Percentiles rank a stretch among this genome's conserved stretches.
phyloP scores from a whole-genome alignment of 164 flowering plant species.

The Umbilicus rupestris region DNA sequence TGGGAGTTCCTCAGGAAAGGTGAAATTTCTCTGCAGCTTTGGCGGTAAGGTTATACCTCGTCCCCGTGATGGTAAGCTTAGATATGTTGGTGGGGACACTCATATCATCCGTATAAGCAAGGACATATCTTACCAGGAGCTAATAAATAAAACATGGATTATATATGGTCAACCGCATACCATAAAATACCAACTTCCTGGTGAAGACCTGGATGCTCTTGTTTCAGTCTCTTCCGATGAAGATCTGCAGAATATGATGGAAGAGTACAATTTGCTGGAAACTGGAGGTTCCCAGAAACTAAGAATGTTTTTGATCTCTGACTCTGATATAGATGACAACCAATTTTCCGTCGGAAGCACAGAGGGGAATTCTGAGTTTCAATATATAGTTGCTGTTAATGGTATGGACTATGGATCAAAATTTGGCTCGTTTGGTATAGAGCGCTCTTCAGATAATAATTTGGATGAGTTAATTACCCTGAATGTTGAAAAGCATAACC shows the following conservation, averaged over 20 bases:
- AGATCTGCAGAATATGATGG: conserved; percentile 93
- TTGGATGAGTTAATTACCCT: conserved; percentile 50
- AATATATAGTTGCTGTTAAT: conserved; percentile 84
- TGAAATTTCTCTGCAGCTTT: conserved; percentile 85
- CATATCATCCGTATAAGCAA: conserved; percentile 56
- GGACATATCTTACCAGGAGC: conserved; percentile 62
- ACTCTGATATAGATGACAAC: conserved; percentile 52
- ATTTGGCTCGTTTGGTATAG: conserved; percentile 33
- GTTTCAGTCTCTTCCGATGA: conserved; percentile 90
- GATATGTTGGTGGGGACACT: conserved; percentile 93
- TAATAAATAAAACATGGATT: conserved; percentile 39
- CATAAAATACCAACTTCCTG: conserved; percentile 91
- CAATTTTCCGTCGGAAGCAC: conserved; percentile 37
- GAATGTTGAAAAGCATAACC: conserved; percentile 29
- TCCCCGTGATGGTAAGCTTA: conserved; percentile 85
- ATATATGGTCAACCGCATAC: conserved; percentile 44
- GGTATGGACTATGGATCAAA: conserved; percentile 64
- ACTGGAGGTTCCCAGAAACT: conserved; percentile 51
- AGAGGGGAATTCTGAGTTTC: conserved; percentile 64
- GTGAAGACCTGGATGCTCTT: conserved; percentile 91
- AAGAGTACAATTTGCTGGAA: conserved; percentile 52
- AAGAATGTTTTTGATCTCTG: conserved; percentile 70
- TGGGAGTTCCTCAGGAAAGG: conserved; percentile 33
- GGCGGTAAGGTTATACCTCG: conserved; percentile 82
- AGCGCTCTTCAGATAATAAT: conserved; percentile 38